These are phyloP conservation scores for Phytopythium kandeliae DNA, from an alignment of 352 stramenopile genomes.

Conservation along the genomic window DNA sequence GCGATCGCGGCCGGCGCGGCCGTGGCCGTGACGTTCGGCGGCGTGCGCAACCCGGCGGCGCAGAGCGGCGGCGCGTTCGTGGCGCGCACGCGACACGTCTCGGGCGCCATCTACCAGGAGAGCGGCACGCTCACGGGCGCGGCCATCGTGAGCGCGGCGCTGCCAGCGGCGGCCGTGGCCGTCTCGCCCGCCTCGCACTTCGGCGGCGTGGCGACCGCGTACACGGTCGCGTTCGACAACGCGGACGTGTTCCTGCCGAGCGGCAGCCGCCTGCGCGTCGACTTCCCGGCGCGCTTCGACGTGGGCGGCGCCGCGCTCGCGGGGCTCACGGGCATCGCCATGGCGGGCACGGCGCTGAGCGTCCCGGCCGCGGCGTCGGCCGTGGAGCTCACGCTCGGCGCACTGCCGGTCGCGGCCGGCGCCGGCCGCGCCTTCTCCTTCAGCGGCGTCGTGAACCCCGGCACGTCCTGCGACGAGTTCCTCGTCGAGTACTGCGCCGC, in stretches of 20 bases:
- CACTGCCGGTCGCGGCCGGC: slow-evolving; percentile 22
- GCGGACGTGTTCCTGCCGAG: slow-evolving; percentile 27
- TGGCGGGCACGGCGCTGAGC: slow-evolving; percentile 19
- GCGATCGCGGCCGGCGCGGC: slow-evolving; percentile 14
- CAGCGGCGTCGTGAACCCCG: slow-evolving; percentile 45
- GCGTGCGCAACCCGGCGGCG: slow-evolving; percentile 49
- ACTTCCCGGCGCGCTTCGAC: slow-evolving; percentile 37
- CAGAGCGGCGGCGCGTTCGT: slow-evolving; percentile 25
- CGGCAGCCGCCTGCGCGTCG: slow-evolving; percentile 29
- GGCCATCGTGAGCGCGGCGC: slow-evolving; percentile 17
- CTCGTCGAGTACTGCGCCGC: slow-evolving; percentile 46
- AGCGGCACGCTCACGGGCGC: slow-evolving; percentile 17
- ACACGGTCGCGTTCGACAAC: slow-evolving; percentile 37
- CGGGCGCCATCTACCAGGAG: slow-evolving; percentile 33
- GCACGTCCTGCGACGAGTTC: slow-evolving; percentile 47
- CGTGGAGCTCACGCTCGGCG: slow-evolving; percentile 24
- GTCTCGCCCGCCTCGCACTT: slow-evolving; percentile 37
- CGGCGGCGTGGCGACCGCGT: slow-evolving; percentile 33
- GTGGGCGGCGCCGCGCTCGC: slow-evolving; percentile 20
- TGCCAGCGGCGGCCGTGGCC: slow-evolving; percentile 22
- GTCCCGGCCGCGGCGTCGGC: slow-evolving; percentile 8
- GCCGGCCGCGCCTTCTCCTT: slow-evolving; percentile 35
- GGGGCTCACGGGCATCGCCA: slow-evolving; percentile 23
- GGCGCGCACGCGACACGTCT: slow-evolving; percentile 35
- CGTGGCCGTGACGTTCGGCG: slow-evolving; percentile 31